Conservation (phyloP, 2,329 filamentous ascomycete species). For the Neonectria ditissima region DNA sequence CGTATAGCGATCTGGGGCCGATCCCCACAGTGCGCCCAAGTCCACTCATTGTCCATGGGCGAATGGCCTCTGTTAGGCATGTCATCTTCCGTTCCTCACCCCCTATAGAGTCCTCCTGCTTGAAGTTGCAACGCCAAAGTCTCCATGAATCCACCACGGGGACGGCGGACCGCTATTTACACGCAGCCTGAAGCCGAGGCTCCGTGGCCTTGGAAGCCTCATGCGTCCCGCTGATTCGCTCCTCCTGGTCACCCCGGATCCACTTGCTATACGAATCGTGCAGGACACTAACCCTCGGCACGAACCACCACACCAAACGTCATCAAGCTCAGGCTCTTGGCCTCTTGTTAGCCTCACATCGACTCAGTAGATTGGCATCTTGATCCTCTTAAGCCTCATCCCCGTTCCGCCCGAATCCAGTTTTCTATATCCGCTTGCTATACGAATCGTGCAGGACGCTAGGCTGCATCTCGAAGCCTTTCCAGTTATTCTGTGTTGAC, state of each 20-base stretch:
- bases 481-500: neutral
- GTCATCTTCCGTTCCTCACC: neutral
- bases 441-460: constrained; percentile 46
- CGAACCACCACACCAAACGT: neutral
- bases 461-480: constrained; percentile 29
- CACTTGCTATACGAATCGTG: constrained; percentile 15
- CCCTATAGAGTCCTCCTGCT: neutral
- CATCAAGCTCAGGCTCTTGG: neutral
- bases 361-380: neutral
- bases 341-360: neutral
- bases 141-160: no score
- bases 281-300: neutral
- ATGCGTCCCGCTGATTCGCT: neutral
- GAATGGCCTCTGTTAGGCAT: neutral
- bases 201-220: neutral
- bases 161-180: no score
- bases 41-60: neutral
- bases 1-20: constrained; percentile 34
- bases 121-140: no score
- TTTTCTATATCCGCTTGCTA: constrained; percentile 29
- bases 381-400: constrained; percentile 18
- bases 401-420: neutral
- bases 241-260: neutral
- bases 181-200: no score
- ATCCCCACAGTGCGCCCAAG: neutral